Percentiles rank a stretch among this genome's conserved stretches.
phyloP scores from a whole-genome alignment of 768 basidiomycete species.

The Crucibulum laeve region DNA sequence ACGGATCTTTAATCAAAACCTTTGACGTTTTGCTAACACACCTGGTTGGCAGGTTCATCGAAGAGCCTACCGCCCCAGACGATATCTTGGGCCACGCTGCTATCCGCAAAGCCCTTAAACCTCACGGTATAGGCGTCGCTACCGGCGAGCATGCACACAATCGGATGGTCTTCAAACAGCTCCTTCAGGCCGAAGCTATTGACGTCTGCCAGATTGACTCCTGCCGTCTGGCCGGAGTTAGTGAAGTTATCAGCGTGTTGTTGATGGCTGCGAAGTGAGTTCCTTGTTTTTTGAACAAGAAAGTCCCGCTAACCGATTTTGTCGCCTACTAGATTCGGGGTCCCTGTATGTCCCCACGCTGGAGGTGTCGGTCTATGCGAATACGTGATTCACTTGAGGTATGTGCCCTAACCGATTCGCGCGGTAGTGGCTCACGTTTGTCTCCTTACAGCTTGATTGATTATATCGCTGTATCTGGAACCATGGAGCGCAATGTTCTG shows the following conservation, averaged over 20 bases:
- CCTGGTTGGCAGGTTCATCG: constrained; percentile 66
- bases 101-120: constrained; percentile 73
- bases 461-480: constrained; percentile 87
- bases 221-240: constrained; percentile 90
- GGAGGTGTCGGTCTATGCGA: constrained; percentile 94
- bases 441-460: constrained; percentile 67
- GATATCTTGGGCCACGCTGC: constrained; percentile 84
- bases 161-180: constrained; percentile 92
- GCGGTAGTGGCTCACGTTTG: neutral
- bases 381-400: constrained; percentile 84
- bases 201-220: constrained; percentile 96
- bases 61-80: constrained; percentile 91
- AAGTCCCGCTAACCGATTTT: neutral
- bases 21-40: neutral
- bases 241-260: constrained; percentile 85
- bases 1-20: neutral
- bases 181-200: constrained; percentile 86
- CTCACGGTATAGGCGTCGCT: constrained; percentile 82
- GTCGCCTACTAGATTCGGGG: constrained; percentile 54
- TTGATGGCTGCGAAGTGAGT: constrained; percentile 85
- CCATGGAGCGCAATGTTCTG: constrained; percentile 92
- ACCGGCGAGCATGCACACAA: constrained; percentile 96
- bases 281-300: constrained; percentile 1
- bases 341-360: constrained; percentile 90
- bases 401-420: constrained; percentile 10